These are phyloP conservation scores for Fusarium falciforme DNA, from an alignment of 2,329 filamentous ascomycete species.

Conservation along the genomic window DNA sequence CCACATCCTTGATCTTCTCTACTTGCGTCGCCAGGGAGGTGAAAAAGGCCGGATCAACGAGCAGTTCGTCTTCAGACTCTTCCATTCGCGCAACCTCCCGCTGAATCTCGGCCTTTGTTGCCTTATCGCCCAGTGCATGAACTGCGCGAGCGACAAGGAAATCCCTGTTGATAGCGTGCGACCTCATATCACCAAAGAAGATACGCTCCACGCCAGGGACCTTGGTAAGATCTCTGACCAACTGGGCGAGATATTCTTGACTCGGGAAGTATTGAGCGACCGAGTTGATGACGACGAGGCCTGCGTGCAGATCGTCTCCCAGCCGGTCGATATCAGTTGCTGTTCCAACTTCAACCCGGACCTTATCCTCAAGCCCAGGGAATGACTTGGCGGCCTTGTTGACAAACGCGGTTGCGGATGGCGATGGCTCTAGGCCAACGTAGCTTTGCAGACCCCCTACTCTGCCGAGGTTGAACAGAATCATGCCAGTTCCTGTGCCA, in stretches of 20 bases:
- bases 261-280: constrained; percentile 9
- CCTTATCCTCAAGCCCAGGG: constrained; percentile 29
- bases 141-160: constrained; percentile 28
- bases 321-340: constrained; percentile 1
- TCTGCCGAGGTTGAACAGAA: constrained; percentile 50
- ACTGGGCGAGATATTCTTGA: constrained; percentile 3
- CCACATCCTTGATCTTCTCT: constrained; percentile 35
- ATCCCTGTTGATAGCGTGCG: constrained; percentile 24
- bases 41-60: constrained; percentile 43
- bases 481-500: constrained; percentile 14
- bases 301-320: neutral
- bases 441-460: constrained; percentile 34
- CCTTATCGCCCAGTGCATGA: constrained; percentile 1
- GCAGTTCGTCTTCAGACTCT: constrained; percentile 30
- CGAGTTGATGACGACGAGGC: constrained; percentile 6
- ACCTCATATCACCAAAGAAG: constrained; percentile 35
- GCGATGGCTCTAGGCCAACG: constrained; percentile 44
- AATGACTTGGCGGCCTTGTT: constrained; percentile 13
- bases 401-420: constrained; percentile 35
- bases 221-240: neutral
- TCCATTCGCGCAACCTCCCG: constrained; percentile 30
- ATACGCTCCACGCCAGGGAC: constrained; percentile 7
- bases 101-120: constrained; percentile 12
- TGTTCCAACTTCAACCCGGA: constrained; percentile 32
- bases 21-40: constrained; percentile 22